A percentile compares a stretch with the other conserved stretches of the same genome.
phyloP scores from a whole-genome alignment of 805 yeast species.

The Cyberlindnera amylophila region DNA sequence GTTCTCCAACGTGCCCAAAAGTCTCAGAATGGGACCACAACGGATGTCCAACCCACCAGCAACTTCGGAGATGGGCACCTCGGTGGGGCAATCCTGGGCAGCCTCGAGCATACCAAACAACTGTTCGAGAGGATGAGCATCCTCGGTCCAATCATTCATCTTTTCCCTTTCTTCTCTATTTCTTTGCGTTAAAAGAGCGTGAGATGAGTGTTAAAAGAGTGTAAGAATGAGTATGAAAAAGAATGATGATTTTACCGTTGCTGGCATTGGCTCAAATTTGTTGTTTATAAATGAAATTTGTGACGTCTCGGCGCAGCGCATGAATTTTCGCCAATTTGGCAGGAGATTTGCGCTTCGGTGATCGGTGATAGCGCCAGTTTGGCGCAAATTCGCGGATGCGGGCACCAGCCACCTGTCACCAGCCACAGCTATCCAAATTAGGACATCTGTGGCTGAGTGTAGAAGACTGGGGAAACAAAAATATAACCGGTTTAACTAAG shows the following conservation, averaged over 20 bases:
- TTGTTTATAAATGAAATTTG: slow-evolving; percentile 1
- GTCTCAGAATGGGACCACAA: slow-evolving; percentile 78
- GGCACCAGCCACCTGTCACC: slow-evolving; percentile 1
- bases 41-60: slow-evolving; percentile 38
- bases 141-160: slow-evolving; percentile 17
- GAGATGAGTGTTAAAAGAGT: no score
- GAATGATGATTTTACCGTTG: slow-evolving; percentile 6
- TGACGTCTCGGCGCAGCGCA: not conserved
- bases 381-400: not conserved
- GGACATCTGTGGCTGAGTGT: not conserved
- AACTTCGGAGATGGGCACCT: slow-evolving; percentile 9
- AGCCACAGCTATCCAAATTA: not conserved
- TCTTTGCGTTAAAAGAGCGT: no score
- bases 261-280: slow-evolving; percentile 7
- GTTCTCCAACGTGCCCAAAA: slow-evolving; percentile 58
- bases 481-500: no score
- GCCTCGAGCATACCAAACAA: slow-evolving; percentile 8
- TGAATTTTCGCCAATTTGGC: slow-evolving; percentile 1
- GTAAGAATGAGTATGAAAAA: no score
- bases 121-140: slow-evolving; percentile 11
- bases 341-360: no score
- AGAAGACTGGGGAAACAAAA: not conserved
- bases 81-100: slow-evolving; percentile 12
- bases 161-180: no score
- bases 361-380: not conserved